A percentile compares a stretch with the other conserved stretches of the same genome.
These are phyloP conservation scores for Neurospora africana DNA, from an alignment of 495 filamentous ascomycete genomes.

Conservation along the genomic window DNA sequence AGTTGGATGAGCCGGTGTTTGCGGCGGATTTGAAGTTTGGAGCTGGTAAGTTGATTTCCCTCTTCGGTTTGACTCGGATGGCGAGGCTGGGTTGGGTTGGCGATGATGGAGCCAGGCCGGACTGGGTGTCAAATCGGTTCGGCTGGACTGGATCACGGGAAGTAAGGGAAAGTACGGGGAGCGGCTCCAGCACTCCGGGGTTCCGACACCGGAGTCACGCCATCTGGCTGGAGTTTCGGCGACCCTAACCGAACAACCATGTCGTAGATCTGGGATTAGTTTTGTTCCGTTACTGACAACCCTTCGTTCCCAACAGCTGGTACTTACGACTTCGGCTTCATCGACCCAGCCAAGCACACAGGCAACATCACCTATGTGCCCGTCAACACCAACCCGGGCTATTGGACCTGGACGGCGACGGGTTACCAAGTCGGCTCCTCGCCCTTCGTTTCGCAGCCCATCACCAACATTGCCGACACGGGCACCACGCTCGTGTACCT, in stretches of 20 bases:
- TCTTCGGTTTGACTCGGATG: neutral
- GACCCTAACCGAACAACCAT: neutral
- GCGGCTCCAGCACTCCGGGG: neutral
- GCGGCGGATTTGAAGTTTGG: conserved; percentile 57
- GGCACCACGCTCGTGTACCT: conserved; percentile 67
- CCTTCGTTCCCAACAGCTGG: conserved; percentile 33
- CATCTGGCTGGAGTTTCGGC: neutral
- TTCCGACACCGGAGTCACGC: neutral
- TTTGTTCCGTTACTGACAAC: neutral
- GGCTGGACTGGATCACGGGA: neutral
- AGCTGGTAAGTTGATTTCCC: conserved; percentile 16
- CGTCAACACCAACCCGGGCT: conserved; percentile 53
- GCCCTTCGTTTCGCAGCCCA: conserved; percentile 20
- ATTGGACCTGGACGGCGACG: conserved; percentile 59
- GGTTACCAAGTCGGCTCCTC: conserved; percentile 51
- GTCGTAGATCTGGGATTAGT: neutral
- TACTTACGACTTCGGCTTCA: conserved; percentile 66
- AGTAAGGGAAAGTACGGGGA: neutral
- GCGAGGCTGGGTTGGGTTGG: neutral
- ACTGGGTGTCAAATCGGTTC: neutral
- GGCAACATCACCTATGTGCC: conserved; percentile 51
- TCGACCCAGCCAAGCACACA: conserved; percentile 54
- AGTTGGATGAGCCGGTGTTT: conserved; percentile 52
- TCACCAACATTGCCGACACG: conserved; percentile 55
- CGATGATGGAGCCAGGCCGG: neutral